A percentile compares a stretch with the other conserved stretches of the same genome.
Evolutionary conservation across 805 yeast genomes (phyloP).

Genomic region (Candida ficus): DNA sequence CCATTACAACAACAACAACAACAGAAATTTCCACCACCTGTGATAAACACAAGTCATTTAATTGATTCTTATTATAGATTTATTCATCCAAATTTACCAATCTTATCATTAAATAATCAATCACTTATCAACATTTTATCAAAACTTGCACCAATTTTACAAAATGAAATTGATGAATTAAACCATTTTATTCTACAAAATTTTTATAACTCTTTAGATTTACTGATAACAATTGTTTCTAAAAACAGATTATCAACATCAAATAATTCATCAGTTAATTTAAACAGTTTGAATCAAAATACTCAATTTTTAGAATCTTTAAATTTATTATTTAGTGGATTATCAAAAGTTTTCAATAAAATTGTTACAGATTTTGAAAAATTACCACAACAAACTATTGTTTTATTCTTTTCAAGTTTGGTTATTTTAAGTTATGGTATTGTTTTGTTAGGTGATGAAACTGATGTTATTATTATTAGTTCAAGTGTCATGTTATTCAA

Average conservation of each 20-base stretch:
- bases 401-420: constrained; percentile 25
- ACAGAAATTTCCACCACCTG: constrained; percentile 1
- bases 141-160: constrained; percentile 12
- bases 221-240: constrained; percentile 13
- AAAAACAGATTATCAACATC: constrained; percentile 8
- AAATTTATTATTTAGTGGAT: constrained; percentile 9
- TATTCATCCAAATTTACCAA: constrained; percentile 34
- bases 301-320: constrained; percentile 11
- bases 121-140: constrained; percentile 16
- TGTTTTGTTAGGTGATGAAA: constrained; percentile 53
- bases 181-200: constrained; percentile 13
- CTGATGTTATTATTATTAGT: constrained; percentile 48
- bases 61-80: constrained; percentile 44
- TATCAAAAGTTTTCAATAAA: constrained; percentile 15
- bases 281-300: background rate
- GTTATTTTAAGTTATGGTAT: constrained; percentile 49
- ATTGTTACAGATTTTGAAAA: constrained; percentile 8
- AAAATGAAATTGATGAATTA: constrained; percentile 18
- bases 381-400: constrained; percentile 12
- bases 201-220: constrained; percentile 18
- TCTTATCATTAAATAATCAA: constrained; percentile 31
- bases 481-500: constrained; percentile 49
- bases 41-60: constrained; percentile 26
- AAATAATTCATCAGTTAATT: background rate
- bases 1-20: too few species aligned